Conservation (phyloP, 768 basidiomycete species). For the Tulasnella sp. region DNA sequence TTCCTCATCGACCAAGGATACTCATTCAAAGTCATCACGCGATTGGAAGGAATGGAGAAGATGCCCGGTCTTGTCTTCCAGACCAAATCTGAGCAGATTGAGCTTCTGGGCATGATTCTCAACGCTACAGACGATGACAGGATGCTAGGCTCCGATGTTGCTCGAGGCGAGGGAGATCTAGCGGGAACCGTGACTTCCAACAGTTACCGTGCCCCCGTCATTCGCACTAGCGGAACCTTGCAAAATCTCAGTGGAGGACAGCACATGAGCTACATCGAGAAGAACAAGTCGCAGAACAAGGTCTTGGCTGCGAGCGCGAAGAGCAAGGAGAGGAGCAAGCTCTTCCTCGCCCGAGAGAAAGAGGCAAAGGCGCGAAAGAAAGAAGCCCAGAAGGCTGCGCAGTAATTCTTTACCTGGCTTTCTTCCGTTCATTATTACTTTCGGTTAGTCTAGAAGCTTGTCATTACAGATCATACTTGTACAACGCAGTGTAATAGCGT, state of each 20-base stretch:
- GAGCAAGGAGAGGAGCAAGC: constrained; percentile 18
- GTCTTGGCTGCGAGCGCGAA: constrained; percentile 20
- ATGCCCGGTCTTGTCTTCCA: constrained; percentile 85
- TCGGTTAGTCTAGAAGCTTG: neutral
- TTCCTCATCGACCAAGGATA: constrained; percentile 99
- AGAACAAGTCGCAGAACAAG: constrained; percentile 86
- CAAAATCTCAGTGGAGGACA: constrained; percentile 78
- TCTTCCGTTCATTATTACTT: neutral
- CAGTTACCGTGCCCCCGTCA: constrained; percentile 29
- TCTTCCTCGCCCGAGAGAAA: constrained; percentile 24
- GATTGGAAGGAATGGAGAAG: constrained; percentile 81
- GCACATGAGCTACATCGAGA: constrained; percentile 87
- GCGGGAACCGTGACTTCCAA: constrained; percentile 53
- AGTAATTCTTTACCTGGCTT: neutral
- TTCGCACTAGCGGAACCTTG: constrained; percentile 71
- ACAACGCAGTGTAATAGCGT: neutral
- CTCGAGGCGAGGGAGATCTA: constrained; percentile 61
- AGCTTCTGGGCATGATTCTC: constrained; percentile 86
- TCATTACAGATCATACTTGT: neutral
- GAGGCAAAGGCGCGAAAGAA: constrained; percentile 15
- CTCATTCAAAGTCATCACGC: constrained; percentile 98
- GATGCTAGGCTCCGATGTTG: constrained; percentile 75
- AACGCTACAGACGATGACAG: constrained; percentile 85
- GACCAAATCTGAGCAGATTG: constrained; percentile 88
- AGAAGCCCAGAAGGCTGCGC: neutral